Evolutionary conservation across 805 yeast genomes (phyloP), one percentile per base, ranked within the genome.

Genomic region (Nematodospora valgi): DNA sequence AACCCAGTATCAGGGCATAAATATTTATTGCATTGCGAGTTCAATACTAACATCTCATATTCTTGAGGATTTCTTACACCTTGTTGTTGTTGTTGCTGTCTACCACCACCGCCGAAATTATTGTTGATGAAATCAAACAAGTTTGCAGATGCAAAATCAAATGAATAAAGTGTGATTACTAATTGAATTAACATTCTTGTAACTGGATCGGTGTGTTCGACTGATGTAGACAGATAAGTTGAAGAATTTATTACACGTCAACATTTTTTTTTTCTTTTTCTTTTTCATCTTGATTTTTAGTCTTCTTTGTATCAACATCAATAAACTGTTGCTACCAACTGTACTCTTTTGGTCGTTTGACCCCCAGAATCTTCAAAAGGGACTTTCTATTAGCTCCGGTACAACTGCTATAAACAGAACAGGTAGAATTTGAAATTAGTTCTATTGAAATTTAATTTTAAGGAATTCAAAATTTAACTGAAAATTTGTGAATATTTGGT

Each of bases 1-100:
- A 68, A 68, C 26, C 80, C 66, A 0, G 97, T 86, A 46, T 81
- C 95, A 3, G 86, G 86, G 54, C 98, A 93, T 23, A 91, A 59
- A 54, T 81, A 91, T 5, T 65, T 64, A 7, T 61, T 58, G 52
- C 98, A 93, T 3, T 66, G 61, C 20, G 54, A 47, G 29, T 63
- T 59, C 24, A 71, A 55, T 34, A 60, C 61, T 30, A 57, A 49
- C 10, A 51, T 44, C 41, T 72, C 77, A 35, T 61, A 58, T 23
- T 66, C 62, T 21, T 62, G 56, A 11, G 56, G 61, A 15, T 50
- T 53, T 29, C 51, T 63, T 12, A 32, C 45, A 14, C 41, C 41
- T 6, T 49, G 50, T 30, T 56, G 58, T 17, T 52, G 58, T 14
- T 45, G 51, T 23, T 51, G 49, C 16, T 43, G 53, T 3, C 21